A percentile compares a stretch with the other conserved stretches of the same genome.
These are phyloP conservation scores for Uronychia binucleata DNA, from an alignment of 73 alveolate genomes.

Conservation along the genomic window DNA sequence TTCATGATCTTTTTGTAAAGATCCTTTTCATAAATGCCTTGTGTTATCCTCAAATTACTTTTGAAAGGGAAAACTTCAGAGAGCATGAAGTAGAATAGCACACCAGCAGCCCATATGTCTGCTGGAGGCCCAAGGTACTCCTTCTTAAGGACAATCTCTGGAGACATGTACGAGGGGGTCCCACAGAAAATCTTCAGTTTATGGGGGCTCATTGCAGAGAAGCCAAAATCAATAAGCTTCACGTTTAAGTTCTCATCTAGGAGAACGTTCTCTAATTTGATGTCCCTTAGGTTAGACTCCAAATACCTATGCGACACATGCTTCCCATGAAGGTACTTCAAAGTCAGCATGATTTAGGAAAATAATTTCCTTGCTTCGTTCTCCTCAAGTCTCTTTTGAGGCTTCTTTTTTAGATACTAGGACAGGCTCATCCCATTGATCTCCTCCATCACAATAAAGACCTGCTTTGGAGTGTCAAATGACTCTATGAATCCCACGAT, in stretches of 20 bases:
- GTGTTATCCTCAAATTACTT: too few species aligned
- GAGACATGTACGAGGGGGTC: slow-evolving; percentile 55
- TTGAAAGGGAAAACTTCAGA: slow-evolving; percentile 46
- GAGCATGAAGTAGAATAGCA: slow-evolving; percentile 31
- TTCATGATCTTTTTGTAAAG: slow-evolving; percentile 28
- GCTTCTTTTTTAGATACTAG: slow-evolving; percentile 39
- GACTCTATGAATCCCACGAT: slow-evolving; percentile 84
- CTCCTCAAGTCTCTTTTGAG: slow-evolving; percentile 40
- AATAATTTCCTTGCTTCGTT: slow-evolving; percentile 45
- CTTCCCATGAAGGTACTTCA: slow-evolving; percentile 17
- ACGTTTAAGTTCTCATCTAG: slow-evolving; percentile 27
- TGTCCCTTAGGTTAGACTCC: slow-evolving; percentile 43
- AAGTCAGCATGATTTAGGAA: slow-evolving; percentile 12
- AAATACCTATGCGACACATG: slow-evolving; percentile 29
- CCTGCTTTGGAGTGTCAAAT: slow-evolving; percentile 73
- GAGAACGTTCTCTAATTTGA: slow-evolving; percentile 34
- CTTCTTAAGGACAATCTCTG: slow-evolving; percentile 28
- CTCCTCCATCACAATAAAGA: slow-evolving; percentile 71
- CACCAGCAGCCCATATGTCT: slow-evolving; percentile 51
- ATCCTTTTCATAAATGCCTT: slow-evolving; percentile 32
- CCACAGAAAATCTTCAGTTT: slow-evolving; percentile 43
- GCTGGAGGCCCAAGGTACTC: slow-evolving; percentile 34
- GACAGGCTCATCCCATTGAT: slow-evolving; percentile 59
- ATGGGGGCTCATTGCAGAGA: slow-evolving; percentile 16
- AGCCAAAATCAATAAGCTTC: slow-evolving; percentile 44